Evolutionary conservation across 2,329 filamentous ascomycete genomes (phyloP).

Genomic region (Chaetothyriales sp.): DNA sequence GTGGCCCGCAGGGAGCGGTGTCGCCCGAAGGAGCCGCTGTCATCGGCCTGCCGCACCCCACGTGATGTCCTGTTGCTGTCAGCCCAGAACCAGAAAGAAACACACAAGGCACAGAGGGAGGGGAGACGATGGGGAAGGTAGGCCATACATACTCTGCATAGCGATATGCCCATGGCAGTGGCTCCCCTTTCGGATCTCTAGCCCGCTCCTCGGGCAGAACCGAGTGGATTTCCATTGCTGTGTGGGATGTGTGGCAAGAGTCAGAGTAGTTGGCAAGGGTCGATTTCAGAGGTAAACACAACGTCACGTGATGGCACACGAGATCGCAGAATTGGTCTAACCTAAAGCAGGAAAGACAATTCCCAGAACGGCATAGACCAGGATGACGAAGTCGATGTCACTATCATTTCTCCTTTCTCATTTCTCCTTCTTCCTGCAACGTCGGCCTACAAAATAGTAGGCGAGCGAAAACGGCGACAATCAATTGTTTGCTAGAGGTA

Average conservation of each 20-base stretch:
- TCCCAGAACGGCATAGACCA: no score
- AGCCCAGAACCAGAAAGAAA: conserved; percentile 2
- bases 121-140: background rate
- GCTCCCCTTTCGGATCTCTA: conserved; percentile 42
- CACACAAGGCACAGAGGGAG: background rate
- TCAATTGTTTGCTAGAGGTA: no score
- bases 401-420: no score
- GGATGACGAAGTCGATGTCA: no score
- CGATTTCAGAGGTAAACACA: conserved; percentile 20
- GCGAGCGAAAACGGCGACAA: no score
- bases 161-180: conserved; percentile 48
- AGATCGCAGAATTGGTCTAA: no score
- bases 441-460: no score
- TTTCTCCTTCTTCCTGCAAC: no score
- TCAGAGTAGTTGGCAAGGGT: no score
- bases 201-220: conserved; percentile 49
- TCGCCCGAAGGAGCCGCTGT: conserved; percentile 45
- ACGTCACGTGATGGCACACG: conserved; percentile 34
- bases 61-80: conserved; percentile 27
- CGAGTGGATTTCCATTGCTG: conserved; percentile 47
- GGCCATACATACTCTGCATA: conserved; percentile 40
- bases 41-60: conserved; percentile 40
- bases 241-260: conserved; percentile 22
- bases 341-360: no score
- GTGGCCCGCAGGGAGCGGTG: conserved; percentile 33